These are phyloP conservation scores for Nitzschia inconspicua DNA, from an alignment of 108 stramenopile species.

Conservation along the genomic window DNA sequence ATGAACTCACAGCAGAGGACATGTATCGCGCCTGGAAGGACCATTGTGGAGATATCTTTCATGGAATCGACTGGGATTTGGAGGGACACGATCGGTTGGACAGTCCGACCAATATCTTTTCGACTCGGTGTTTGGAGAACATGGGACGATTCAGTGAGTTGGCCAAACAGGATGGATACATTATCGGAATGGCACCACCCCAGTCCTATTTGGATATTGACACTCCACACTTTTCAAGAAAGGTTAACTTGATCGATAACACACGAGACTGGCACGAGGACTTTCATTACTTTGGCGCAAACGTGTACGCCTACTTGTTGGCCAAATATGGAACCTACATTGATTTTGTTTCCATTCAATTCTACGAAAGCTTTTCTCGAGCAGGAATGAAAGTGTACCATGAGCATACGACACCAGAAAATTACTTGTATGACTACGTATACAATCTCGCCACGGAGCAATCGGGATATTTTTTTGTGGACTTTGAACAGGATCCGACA, in stretches of 20 bases:
- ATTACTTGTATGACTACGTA: slow-evolving; percentile 31
- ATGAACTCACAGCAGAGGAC: slow-evolving; percentile 23
- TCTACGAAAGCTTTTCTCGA: slow-evolving; percentile 81
- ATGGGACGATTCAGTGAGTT: slow-evolving; percentile 55
- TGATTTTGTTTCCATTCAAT: slow-evolving; percentile 77
- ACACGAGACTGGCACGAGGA: slow-evolving; percentile 37
- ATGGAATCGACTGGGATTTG: slow-evolving; percentile 87
- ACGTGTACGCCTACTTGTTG: slow-evolving; percentile 75
- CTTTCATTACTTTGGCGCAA: slow-evolving; percentile 71
- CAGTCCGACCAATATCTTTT: slow-evolving; percentile 45
- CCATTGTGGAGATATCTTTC: slow-evolving; percentile 43
- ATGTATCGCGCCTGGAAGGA: slow-evolving; percentile 46
- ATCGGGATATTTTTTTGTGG: slow-evolving; percentile 10
- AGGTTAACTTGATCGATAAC: slow-evolving; percentile 46
- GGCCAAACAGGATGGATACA: slow-evolving; percentile 49
- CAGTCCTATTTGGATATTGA: slow-evolving; percentile 78
- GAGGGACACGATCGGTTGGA: slow-evolving; percentile 69
- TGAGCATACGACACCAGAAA: slow-evolving; percentile 9
- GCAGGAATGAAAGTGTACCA: slow-evolving; percentile 48
- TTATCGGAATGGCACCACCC: slow-evolving; percentile 81
- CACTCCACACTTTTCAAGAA: slow-evolving; percentile 21
- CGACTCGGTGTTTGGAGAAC: slow-evolving; percentile 46
- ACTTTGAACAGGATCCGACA: slow-evolving; percentile 36
- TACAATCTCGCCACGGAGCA: not conserved
- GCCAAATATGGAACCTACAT: slow-evolving; percentile 64